Evolutionary conservation across 2,329 filamentous ascomycete genomes (phyloP), one percentile per base, ranked within the genome.

Genomic region (Stylonectria norvegica): DNA sequence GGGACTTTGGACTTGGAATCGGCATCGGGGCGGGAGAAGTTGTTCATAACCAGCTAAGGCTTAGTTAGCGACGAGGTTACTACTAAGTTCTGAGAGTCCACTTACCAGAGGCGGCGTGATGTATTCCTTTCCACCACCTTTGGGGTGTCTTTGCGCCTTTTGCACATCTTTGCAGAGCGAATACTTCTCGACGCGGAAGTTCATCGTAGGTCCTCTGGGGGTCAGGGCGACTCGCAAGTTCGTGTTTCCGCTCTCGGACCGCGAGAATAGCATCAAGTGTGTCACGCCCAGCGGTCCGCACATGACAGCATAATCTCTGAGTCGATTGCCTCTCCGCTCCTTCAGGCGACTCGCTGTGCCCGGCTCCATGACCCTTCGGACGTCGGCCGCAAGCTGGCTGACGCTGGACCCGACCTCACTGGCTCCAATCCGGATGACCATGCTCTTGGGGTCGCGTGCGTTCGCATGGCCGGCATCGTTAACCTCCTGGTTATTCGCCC

Each of bases 391-490:
- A 55, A 98, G 73, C 68, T 97, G 90, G 63, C 85, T 91, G 56
- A 98, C 79, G 63, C 86, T 95, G 44, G 88, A 81, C 42, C 93
- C 93, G 37, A 98, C 89, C 62, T 96, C 88, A 57, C 89, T 86
- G 55, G 90, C 91, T 56, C 93, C 93, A 58, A 96, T 90, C 54
- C 93, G 87, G 66, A 98, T 95, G 43, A 98, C 91, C 91, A 98
- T 96, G 63, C 86, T 94, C 75, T 96, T 96, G 22, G 93, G 93
- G 36, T 82, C 76, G 50, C 82, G 80, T 38, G 77, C 74, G 17
- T 81, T 77, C 43, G 79, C 76, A 65, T 82, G 80, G 42, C 79
- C 75, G 30, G 74, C 70, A 49, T 76, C 57, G 55, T 75, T 69
- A 47, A 71, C 65, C 55, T 78, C 78, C 37, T 78, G 76, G 53